Evolutionary conservation across 2,329 filamentous ascomycete species (phyloP).

Genomic region (Immersiporthe knoxdaviesiana): DNA sequence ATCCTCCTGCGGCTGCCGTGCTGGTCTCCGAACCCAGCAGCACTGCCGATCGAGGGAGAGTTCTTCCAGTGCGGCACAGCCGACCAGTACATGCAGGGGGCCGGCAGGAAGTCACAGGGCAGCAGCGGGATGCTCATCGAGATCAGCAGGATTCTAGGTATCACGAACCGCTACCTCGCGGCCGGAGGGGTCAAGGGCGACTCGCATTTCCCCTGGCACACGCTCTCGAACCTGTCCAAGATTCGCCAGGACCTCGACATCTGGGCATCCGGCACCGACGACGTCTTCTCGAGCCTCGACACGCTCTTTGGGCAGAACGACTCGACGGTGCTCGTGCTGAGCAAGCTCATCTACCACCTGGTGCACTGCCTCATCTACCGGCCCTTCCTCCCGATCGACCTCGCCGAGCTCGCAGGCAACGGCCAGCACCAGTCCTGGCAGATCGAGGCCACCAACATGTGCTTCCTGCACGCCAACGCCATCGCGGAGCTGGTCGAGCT

Average conservation of each 20-base stretch:
- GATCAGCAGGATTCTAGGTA: constrained; percentile 79
- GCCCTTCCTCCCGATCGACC: constrained; percentile 82
- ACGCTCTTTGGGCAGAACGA: constrained; percentile 77
- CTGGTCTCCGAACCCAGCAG: constrained; percentile 66
- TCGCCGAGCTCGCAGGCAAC: constrained; percentile 76
- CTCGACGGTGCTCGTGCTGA: constrained; percentile 76
- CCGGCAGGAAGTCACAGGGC: constrained; percentile 72
- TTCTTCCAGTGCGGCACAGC: constrained; percentile 82
- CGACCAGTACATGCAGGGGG: constrained; percentile 70
- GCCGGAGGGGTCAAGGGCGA: constrained; percentile 87
- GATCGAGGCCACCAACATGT: constrained; percentile 86
- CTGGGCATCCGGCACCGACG: constrained; percentile 81
- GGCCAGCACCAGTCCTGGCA: constrained; percentile 92
- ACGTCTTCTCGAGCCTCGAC: constrained; percentile 76
- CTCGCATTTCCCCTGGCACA: constrained; percentile 90
- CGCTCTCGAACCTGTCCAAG: constrained; percentile 81
- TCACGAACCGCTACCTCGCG: constrained; percentile 81
- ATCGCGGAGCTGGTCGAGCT: constrained; percentile 83
- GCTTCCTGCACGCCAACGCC: constrained; percentile 83
- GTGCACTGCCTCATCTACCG: constrained; percentile 87
- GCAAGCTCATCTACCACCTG: constrained; percentile 85
- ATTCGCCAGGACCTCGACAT: constrained; percentile 83
- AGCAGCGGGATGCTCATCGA: constrained; percentile 83
- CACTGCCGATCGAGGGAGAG: constrained; percentile 72
- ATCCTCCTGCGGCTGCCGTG: constrained; percentile 76